phyloP scores from a whole-genome alignment of 139 green algal genomes.

The Chlamydomonas asymmetrica region DNA sequence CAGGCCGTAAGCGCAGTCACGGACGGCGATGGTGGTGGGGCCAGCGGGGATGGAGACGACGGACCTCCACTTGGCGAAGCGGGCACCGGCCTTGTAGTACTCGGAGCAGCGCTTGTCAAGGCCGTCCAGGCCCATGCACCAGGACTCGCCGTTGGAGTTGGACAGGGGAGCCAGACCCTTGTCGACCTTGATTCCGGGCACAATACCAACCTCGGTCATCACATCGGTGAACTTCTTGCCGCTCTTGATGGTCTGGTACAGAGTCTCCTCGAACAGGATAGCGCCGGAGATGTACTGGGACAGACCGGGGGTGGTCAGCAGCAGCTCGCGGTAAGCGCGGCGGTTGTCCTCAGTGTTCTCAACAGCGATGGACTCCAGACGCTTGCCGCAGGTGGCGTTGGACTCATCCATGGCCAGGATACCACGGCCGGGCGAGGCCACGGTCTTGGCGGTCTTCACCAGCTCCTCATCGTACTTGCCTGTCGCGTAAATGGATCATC shows the following conservation, averaged over 20 bases:
- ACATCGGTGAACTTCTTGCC: slow-evolving; percentile 88
- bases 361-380: slow-evolving; percentile 95
- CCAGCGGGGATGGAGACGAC: slow-evolving; percentile 89
- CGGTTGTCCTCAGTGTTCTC: slow-evolving; percentile 99
- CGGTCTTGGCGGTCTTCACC: slow-evolving; percentile 79
- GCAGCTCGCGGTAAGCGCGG: slow-evolving; percentile 93
- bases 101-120: slow-evolving; percentile 86
- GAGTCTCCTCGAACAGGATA: slow-evolving; percentile 99
- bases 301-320: slow-evolving; percentile 89
- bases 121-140: slow-evolving; percentile 96
- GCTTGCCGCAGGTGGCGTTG: slow-evolving; percentile 96
- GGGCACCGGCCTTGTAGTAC: slow-evolving; percentile 98
- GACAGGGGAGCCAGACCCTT: slow-evolving; percentile 93
- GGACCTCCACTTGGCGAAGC: slow-evolving; percentile 97
- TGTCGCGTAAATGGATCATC: too few species aligned
- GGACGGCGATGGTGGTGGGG: slow-evolving; percentile 78
- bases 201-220: slow-evolving; percentile 81
- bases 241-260: slow-evolving; percentile 88
- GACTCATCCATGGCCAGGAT: slow-evolving; percentile 99
- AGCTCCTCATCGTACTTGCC: slow-evolving; percentile 90
- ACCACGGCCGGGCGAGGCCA: slow-evolving; percentile 84
- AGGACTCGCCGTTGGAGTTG: slow-evolving; percentile 89
- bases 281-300: slow-evolving; percentile 90
- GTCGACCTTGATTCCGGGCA: slow-evolving; percentile 96
- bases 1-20: slow-evolving; percentile 95